Base-by-base conservation (phyloP, 495 filamentous ascomycete species). In the Pyronema omphalodes region DNA sequence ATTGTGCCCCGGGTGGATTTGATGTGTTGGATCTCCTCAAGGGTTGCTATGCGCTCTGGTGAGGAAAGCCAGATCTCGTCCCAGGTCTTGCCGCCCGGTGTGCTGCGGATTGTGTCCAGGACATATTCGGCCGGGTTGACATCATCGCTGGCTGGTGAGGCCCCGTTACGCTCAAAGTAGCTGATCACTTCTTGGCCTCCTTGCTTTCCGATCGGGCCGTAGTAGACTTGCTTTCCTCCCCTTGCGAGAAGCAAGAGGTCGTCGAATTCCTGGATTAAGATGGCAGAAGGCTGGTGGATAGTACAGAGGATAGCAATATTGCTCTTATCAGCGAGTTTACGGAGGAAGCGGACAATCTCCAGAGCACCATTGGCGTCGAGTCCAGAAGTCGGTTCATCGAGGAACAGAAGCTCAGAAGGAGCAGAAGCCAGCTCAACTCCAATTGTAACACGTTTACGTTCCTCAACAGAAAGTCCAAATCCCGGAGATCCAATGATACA, bases 341-440 rank as follows among this genome's bases (percentile, higher is more conserved):
- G 81, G 50, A 94, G 68, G 71, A 94, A 93, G 9, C 80, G 74
- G 7, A 93, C 76, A 57, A 94, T 89, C 0, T 80, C 85, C 64
- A 75, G 84, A 0, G 88, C 88, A 0, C 82, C 82, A 60, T 94
- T 86, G 23, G 79, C 81, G 67, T 95, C 88, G 3, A 95, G 75
- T 51, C 88, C 88, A 49, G 78, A 81, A 5, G 63, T 66, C 0
- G 83, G 84, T 60, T 89, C 84, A 58, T 91, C 85, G 15, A 91
- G 70, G 74, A 91, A 91, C 6, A 91, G 72, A 23, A 93, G 70
- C 0, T 88, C 71, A 18, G 77, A 80, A 0, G 88, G 89, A 62
- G 88, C 88, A 5, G 88, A 86, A 3, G 85, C 88, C 1, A 96
- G 69, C 64, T 96, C 89, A 5, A 96, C 89, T 52, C 84, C 88